Conservation (phyloP, 139 green algal genomes). For the Picochlorum sp. region DNA sequence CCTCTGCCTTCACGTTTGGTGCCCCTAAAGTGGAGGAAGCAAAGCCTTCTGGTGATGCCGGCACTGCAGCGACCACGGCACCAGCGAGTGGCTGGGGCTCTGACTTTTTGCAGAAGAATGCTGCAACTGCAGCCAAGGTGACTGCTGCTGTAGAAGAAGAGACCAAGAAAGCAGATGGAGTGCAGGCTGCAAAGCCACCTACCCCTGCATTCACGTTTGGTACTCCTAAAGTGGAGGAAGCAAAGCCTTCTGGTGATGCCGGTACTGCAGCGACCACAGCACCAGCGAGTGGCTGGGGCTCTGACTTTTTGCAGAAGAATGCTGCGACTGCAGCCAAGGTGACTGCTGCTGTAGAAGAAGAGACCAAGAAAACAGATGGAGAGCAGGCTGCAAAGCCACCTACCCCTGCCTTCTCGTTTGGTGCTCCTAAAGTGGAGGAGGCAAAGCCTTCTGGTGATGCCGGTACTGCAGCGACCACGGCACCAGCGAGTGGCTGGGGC, state of each 20-base stretch:
- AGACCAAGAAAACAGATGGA: neutral
- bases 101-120: slow-evolving; percentile 16
- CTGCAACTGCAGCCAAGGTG: slow-evolving; percentile 5
- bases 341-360: slow-evolving; percentile 15
- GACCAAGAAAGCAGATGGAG: slow-evolving; percentile 2
- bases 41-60: neutral
- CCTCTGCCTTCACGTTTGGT: too few species aligned
- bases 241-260: neutral
- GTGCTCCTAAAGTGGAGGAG: neutral
- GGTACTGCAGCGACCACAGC: too few species aligned
- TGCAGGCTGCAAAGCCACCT: too few species aligned
- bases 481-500: neutral
- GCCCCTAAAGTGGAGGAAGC: too few species aligned
- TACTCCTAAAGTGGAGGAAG: neutral
- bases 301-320: slow-evolving; percentile 20
- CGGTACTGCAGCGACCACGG: neutral
- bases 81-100: slow-evolving; percentile 15
- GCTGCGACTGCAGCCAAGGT: slow-evolving; percentile 7
- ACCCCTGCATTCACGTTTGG: neutral
- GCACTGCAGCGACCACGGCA: too few species aligned
- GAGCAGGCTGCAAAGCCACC: neutral
- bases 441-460: neutral
- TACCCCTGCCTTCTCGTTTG: neutral
- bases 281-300: slow-evolving; percentile 17
- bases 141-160: slow-evolving; percentile 22